Conservation (phyloP, 1,284 basidiomycete species). For the Ustilago shanxiensis region DNA sequence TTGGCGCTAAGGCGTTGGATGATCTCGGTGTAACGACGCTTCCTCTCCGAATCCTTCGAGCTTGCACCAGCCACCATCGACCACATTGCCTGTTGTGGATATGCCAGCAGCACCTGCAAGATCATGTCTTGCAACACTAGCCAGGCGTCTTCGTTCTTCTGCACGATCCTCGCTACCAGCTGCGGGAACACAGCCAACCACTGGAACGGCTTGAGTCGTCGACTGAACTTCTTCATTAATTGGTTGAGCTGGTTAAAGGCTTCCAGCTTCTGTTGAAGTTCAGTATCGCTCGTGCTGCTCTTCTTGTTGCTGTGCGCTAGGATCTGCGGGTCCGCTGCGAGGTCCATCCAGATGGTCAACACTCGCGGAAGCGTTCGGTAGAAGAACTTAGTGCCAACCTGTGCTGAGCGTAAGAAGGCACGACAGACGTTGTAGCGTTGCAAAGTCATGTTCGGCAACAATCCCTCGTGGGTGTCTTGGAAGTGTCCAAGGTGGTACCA, state of each 20-base stretch:
- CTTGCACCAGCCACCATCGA: constrained; percentile 89
- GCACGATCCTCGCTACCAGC: constrained; percentile 92
- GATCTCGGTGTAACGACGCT: constrained; percentile 77
- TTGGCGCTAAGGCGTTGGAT: constrained; percentile 70
- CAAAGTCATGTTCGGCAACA: constrained; percentile 72
- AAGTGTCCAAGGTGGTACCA: constrained; percentile 58
- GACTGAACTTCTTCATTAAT: constrained; percentile 76
- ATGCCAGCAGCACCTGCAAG: constrained; percentile 79
- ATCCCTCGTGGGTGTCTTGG: constrained; percentile 65
- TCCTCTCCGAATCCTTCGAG: constrained; percentile 80
- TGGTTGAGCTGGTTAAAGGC: constrained; percentile 61
- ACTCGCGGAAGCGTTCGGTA: constrained; percentile 95
- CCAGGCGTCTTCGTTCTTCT: constrained; percentile 80
- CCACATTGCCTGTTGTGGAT: constrained; percentile 94
- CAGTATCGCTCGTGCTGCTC: constrained; percentile 35
- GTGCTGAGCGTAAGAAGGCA: constrained; percentile 81
- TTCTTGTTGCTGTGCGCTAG: constrained; percentile 51
- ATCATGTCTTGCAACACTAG: constrained; percentile 80
- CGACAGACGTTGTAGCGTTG: constrained; percentile 74
- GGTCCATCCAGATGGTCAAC: constrained; percentile 93
- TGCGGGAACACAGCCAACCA: constrained; percentile 98
- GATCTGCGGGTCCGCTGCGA: constrained; percentile 77
- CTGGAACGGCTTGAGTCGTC: constrained; percentile 79
- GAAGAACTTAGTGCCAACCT: constrained; percentile 91
- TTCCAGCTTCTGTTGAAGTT: constrained; percentile 44